Evolutionary conservation across 768 basidiomycete genomes (phyloP), one percentile per base, ranked within the genome.

Genomic region (Hypsizygus marmoreus): DNA sequence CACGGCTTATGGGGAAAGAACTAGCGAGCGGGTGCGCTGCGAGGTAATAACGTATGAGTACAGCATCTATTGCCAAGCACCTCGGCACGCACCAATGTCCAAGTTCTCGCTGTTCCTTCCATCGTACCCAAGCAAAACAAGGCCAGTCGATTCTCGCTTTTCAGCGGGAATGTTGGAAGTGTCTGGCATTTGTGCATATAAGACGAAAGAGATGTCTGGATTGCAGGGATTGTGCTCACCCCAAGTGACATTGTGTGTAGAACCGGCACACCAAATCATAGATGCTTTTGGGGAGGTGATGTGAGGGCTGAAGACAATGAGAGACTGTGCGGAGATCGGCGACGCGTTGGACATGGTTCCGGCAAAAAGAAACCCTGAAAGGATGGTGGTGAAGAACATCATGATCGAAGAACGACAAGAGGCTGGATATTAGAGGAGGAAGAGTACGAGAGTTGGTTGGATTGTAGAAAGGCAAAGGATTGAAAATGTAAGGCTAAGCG

Each of bases 101-200:
- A 81, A 56, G 52, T 81, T 70, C 51, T 82, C 79, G 42, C 71
- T 76, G 25, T 57, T 40, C 35, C 55, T 52, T 10, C 49, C 40
- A 6, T 47, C 14, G 49, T 60, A 61, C 13, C 80, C 81, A 37
- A 83, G 64, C 6, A 80, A 40, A 31, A 81, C 49, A 20, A 55
- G 19, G 14, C 79, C 67, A 3, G 58, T 65, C 23, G 62, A 58
- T 49, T 65, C 59, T 40, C 43, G 26, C 19, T 62, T 61, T 28
- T 68, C 64, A 1, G 36, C 4, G 12, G 79, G 80, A 38, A 82
- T 56, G 30, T 63, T 42, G 14, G 9, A 2, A 4, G 56, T 69
- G 2, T 41, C 64, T 66, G 37, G n/a, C 16, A 49, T 38, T 17
- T 20, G 17, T 12, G 14, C 30, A 25, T 30, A 31, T 30, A 24